Base-by-base conservation (phyloP, 441 rosid species). In the Raphanus hybrid region DNA sequence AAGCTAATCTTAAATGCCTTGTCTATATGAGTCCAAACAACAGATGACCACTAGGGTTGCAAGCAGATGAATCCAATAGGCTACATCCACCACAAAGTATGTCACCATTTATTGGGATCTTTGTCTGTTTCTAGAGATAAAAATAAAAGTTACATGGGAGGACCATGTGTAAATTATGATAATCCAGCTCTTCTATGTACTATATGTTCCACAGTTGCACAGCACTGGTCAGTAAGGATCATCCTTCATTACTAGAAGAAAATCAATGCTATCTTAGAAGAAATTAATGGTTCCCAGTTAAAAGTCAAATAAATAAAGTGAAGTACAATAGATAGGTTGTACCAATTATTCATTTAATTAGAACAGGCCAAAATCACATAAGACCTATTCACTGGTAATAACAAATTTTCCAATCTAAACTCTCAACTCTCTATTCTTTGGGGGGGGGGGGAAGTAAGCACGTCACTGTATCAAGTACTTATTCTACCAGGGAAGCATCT, bases 401-500 rank as follows among this genome's bases (percentile, higher is more conserved):
- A 69, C 37, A 68, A 54, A n/a, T 1, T 4, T 70, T 69, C 70
- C 61, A 67, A 65, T 57, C 68, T 32, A 71, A 29, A 34, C 64
- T 54, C 23, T 71, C 10, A 32, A 35, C 74, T 37, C 58, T 73
- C 8, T 41, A 12, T 34, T 45, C 4, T 14, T 50, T 26, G 0
- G 20, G 20, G 20, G 20, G 20, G 20, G 20, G 20, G 20, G 20
- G 20, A 1, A 52, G 74, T n/a, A 70, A 64, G 68, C 79, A 79
- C 72, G 75, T 70, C 59, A 80, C 69, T 12, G 69, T 70, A 70
- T 65, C 69, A 58, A 75, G 82, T 66, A 80, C 82, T 70, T 80
- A 75, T 80, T 80, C 82, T 71, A 76, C 39, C 80, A 76, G 57
- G 61, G 77, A 76, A 80, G 77, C 75, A 80, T 76, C 71, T 60